phyloP scores from a whole-genome alignment of 2,329 filamentous ascomycete species.

The Beauveria sp. region DNA sequence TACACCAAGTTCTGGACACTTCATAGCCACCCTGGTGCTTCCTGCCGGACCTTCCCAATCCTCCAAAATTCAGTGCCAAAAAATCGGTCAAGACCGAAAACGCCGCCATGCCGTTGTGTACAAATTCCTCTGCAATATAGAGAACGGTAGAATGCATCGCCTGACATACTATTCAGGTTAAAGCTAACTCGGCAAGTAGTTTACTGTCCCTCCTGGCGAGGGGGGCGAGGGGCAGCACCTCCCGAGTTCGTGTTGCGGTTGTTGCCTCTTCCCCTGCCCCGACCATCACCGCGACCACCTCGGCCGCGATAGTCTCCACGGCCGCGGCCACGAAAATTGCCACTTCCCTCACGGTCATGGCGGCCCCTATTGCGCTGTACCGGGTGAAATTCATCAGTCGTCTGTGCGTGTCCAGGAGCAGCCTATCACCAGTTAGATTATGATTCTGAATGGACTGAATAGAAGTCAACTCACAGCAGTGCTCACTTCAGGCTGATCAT shows the following conservation, averaged over 20 bases:
- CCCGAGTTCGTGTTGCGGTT: conserved; percentile 24
- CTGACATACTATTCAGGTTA: conserved; percentile 21
- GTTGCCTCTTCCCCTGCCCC: conserved; percentile 33
- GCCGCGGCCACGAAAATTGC: conserved; percentile 32
- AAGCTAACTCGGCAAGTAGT: conserved; percentile 12
- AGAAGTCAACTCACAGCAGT: conserved; percentile 31
- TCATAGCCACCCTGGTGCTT: not conserved
- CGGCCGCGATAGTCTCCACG: conserved; percentile 45
- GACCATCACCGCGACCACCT: conserved; percentile 41
- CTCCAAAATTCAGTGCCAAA: conserved; percentile 8
- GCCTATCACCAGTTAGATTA: conserved; percentile 12
- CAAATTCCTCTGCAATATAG: conserved; percentile 25
- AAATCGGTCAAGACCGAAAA: conserved; percentile 18
- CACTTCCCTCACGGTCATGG: conserved; percentile 43
- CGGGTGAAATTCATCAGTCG: conserved; percentile 64
- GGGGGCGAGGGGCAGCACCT: conserved; percentile 25
- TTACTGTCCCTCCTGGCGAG: conserved; percentile 34
- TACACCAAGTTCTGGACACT: not conserved
- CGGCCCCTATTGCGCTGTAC: conserved; percentile 56
- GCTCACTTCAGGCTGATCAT: conserved; percentile 58
- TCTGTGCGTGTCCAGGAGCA: conserved; percentile 28
- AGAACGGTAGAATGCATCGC: conserved; percentile 23
- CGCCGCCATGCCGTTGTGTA: conserved; percentile 35
- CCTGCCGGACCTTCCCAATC: not conserved
- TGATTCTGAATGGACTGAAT: not conserved